Base-by-base conservation (phyloP, 2,329 filamentous ascomycete species). In the Fusarium bactridioides region DNA sequence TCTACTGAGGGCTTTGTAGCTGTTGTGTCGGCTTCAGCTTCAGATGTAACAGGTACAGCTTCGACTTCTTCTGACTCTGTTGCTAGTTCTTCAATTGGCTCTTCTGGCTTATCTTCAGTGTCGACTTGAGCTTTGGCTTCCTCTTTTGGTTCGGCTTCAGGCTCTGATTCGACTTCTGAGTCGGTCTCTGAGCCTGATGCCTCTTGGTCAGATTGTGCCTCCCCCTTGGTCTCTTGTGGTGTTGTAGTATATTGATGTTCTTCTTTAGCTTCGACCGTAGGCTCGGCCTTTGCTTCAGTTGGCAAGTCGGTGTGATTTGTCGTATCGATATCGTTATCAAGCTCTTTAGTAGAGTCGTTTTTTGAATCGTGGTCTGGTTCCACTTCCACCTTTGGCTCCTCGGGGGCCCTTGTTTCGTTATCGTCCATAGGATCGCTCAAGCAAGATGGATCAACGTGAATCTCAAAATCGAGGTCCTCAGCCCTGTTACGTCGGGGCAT, bases 371-470 rank as follows among this genome's bases (percentile, higher is more conserved):
- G 47, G 25, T 70, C 56, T 48, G 48, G 59, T 40, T 61, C 57
- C 19, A 59, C 60, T 57, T 74, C 67, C 56, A 47, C 61, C 64
- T 73, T 68, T 40, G 69, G 70, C 56, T 76, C 66, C 72, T 75
- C 61, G 53, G 48, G 64, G 60, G 71, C 67, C 45, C 74, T 69
- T 29, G 59, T 69, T 19, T 77, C 71, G 61, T 72, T 74, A 66
- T 85, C 81, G 74, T 83, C 80, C 80, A 84, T 84, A 63, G 80
- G 79, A 45, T 80, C 80, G 75, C 78, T 83, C 61, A 83, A 51
- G 74, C 83, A 86, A 60, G 83, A 86, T 47, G 78, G 77, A 75
- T 88, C 85, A 75, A 85, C 80, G 80, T 85, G 84, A 72, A 85
- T 87, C 13, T 85, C 78, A 68, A 87, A 86, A 71, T 86, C 82